Base-by-base conservation (phyloP, 2,329 filamentous ascomycete genomes). In the Colletotrichum destructivum region DNA sequence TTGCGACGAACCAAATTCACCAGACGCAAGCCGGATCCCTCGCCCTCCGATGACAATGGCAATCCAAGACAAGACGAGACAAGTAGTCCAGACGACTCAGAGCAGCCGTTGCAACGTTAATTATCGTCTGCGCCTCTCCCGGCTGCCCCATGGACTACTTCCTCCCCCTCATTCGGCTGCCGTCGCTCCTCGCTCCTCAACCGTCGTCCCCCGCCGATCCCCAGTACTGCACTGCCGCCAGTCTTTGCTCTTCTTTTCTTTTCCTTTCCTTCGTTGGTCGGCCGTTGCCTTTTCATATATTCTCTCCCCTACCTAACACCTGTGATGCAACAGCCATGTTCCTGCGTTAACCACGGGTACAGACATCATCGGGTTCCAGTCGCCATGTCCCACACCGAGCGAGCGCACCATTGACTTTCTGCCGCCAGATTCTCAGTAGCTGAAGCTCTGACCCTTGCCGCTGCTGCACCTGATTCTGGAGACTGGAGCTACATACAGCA, bases 51-150 rank as follows among this genome's bases (percentile, higher is more conserved):
- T 23, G 54, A 31, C 54, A 42, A 63, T 49, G 51, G n/a, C 62
- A 51, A 55, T 51, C 68, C 51, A 62, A 62, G 68, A 68, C 68
- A 57, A 71, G 56, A 62, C 42, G 64, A 71, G 57, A 61, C 63
- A 56, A 55, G 47, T 55, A 60, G 47, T 55, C 35, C 16, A 12
- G 12, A 23, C 26, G 44, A 51, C 59, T 40, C 60, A 21, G 21
- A 46, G 35, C 51, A 46, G n/a, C 42, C 31, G 38, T n/a, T 23
- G 23, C 51, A 46, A n/a, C 42, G n/a, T 23, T n/a, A 18, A 15
- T 44, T 52, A 42, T 69, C 60, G 65, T 60, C 42, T 69, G 52
- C 66, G 54, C 54, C 68, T 62, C 49, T 62, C 42, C 67, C 67
- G 62, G 49, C 42, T 49, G 40, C 60, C 46, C 64, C 49, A 7